Evolutionary conservation across 2,329 filamentous ascomycete species (phyloP).

Genomic region (Arthroderma sp.): DNA sequence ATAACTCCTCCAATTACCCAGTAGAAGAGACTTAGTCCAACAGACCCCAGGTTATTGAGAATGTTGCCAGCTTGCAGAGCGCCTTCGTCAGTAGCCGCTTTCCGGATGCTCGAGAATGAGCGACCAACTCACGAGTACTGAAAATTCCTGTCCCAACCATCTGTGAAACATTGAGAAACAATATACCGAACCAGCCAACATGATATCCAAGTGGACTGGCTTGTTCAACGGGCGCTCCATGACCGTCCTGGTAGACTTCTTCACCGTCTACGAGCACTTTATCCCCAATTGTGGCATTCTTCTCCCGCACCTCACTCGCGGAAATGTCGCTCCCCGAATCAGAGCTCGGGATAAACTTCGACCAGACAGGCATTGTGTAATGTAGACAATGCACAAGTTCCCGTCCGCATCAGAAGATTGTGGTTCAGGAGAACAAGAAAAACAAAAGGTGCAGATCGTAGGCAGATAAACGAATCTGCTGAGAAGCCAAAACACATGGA

Average conservation of each 20-base stretch:
- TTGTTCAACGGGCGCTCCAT: slow-evolving; percentile 48
- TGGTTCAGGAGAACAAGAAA: too few species aligned
- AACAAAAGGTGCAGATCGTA: too few species aligned
- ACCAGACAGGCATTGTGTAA: background rate
- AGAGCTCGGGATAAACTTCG: background rate
- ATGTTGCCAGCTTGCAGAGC: too few species aligned
- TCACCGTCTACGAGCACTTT: background rate
- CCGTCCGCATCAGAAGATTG: too few species aligned
- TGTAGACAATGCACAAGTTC: too few species aligned
- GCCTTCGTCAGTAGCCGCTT: too few species aligned
- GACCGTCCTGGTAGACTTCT: slow-evolving; percentile 43
- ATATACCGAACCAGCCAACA: slow-evolving; percentile 42
- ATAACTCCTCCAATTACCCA: slow-evolving; percentile 52
- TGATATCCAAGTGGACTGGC: slow-evolving; percentile 47
- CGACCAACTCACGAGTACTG: slow-evolving; percentile 42
- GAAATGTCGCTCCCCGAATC: background rate
- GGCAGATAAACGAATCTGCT: too few species aligned
- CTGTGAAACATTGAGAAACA: slow-evolving; percentile 48
- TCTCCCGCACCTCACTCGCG: background rate
- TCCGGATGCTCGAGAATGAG: slow-evolving; percentile 25
- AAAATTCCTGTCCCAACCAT: slow-evolving; percentile 55
- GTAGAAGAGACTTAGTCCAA: slow-evolving; percentile 45
- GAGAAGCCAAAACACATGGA: too few species aligned
- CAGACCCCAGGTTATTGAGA: too few species aligned
- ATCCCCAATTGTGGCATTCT: background rate